phyloP scores from a whole-genome alignment of 2,329 filamentous ascomycete genomes.

The Tricladium varicosporioides region DNA sequence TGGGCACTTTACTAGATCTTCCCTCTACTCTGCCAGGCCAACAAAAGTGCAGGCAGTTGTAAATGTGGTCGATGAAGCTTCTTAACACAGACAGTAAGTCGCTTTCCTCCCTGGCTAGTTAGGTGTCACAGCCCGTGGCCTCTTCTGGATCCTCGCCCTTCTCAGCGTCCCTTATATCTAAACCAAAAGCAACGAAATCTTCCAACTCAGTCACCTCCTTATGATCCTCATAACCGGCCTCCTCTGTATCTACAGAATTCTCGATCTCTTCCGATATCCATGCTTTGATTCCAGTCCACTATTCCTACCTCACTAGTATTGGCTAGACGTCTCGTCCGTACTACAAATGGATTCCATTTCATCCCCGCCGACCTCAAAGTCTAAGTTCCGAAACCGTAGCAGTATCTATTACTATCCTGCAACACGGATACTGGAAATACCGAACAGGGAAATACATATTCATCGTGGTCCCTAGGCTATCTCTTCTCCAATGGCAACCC shows the following conservation, averaged over 20 bases:
- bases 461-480: conserved; percentile 51
- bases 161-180: conserved; percentile 51
- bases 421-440: conserved; percentile 39
- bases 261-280: conserved; percentile 51
- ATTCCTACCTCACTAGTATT: conserved; percentile 51
- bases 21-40: conserved; percentile 47
- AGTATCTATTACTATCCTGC: conserved; percentile 47
- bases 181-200: conserved; percentile 53
- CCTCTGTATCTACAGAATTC: conserved; percentile 53
- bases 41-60: conserved; percentile 45
- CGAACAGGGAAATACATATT: conserved; percentile 42
- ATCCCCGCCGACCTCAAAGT: conserved; percentile 48
- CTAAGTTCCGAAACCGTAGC: conserved; percentile 53
- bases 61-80: conserved; percentile 40
- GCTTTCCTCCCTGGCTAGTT: conserved; percentile 47
- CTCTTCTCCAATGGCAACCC: conserved; percentile 57
- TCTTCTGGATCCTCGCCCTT: conserved; percentile 48
- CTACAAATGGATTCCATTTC: conserved; percentile 46
- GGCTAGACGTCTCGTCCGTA: conserved; percentile 44
- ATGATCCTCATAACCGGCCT: conserved; percentile 58
- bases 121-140: conserved; percentile 46
- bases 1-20: conserved; percentile 51
- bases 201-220: conserved; percentile 54
- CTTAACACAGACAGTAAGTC: conserved; percentile 46
- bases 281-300: conserved; percentile 56